Evolutionary conservation across 2,329 filamentous ascomycete genomes (phyloP).

Genomic region (Verticillium longisporum): DNA sequence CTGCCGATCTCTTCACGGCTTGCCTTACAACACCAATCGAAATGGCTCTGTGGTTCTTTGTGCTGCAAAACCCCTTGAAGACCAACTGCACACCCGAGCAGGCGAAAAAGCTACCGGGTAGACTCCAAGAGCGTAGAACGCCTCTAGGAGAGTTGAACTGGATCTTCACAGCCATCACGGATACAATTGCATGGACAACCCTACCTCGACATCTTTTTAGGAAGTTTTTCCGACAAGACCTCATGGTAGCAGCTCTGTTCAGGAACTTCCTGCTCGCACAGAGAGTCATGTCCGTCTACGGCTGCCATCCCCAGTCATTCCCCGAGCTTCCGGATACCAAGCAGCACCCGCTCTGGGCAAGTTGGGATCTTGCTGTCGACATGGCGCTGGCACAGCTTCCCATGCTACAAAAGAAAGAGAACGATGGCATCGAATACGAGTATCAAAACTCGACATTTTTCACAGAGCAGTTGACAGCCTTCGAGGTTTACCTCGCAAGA

Average conservation of each 20-base stretch:
- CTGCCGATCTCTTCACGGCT: slow-evolving; percentile 91
- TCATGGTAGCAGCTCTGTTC: slow-evolving; percentile 98
- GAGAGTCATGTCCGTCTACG: slow-evolving; percentile 91
- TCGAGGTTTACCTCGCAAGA: slow-evolving; percentile 87
- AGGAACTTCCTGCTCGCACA: slow-evolving; percentile 93
- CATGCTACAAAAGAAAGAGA: slow-evolving; percentile 73
- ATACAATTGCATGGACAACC: slow-evolving; percentile 98
- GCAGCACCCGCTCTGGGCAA: slow-evolving; percentile 91
- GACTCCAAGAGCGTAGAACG: slow-evolving; percentile 86
- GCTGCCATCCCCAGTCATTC: slow-evolving; percentile 89
- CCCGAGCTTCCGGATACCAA: slow-evolving; percentile 91
- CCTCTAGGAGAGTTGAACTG: slow-evolving; percentile 95
- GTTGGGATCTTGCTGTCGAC: slow-evolving; percentile 95
- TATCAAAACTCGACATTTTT: slow-evolving; percentile 96
- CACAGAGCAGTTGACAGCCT: slow-evolving; percentile 92
- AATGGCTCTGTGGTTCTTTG: slow-evolving; percentile 94
- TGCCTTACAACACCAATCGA: slow-evolving; percentile 96
- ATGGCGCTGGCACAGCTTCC: slow-evolving; percentile 88
- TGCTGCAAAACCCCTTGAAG: slow-evolving; percentile 77
- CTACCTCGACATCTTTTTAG: slow-evolving; percentile 86
- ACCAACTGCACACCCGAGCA: slow-evolving; percentile 68
- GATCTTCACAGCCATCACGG: slow-evolving; percentile 98
- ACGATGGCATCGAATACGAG: slow-evolving; percentile 69
- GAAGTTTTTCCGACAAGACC: slow-evolving; percentile 92
- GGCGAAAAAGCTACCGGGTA: slow-evolving; percentile 82